Percentiles rank a stretch among this genome's conserved stretches.
phyloP scores from a whole-genome alignment of 2,329 filamentous ascomycete species.

The Botrytis pseudocinerea region DNA sequence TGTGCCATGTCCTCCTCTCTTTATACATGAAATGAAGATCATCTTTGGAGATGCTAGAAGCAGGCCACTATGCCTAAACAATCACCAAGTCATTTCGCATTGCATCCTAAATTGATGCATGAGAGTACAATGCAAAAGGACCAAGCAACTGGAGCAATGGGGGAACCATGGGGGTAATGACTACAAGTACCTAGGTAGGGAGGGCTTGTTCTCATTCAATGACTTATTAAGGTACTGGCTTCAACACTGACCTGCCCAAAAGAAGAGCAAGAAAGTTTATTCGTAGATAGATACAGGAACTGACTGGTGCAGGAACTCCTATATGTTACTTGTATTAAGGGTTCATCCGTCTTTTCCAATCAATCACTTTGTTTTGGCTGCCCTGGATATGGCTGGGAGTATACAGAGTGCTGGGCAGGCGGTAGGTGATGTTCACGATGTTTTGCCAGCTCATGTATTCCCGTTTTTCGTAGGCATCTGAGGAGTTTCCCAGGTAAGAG shows the following conservation, averaged over 20 bases:
- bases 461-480: slow-evolving; percentile 4
- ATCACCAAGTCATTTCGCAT: not conserved
- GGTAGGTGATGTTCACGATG: not conserved
- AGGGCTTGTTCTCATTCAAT: slow-evolving; percentile 3
- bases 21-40: not conserved
- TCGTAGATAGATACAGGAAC: not conserved
- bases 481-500: not conserved
- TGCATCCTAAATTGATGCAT: slow-evolving; percentile 14
- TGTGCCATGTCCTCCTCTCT: not conserved
- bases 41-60: not conserved
- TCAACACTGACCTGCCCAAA: not conserved
- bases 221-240: not conserved
- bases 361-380: not conserved
- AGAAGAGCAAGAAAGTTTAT: not conserved
- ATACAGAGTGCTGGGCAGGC: not conserved
- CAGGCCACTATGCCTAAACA: not conserved
- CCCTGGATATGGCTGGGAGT: not conserved
- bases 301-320: not conserved
- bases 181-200: not conserved
- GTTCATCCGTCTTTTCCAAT: not conserved
- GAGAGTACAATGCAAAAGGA: slow-evolving; percentile 7
- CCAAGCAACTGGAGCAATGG: slow-evolving; percentile 4
- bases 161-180: not conserved
- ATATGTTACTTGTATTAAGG: not conserved
- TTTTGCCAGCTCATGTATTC: slow-evolving; percentile 14